Percentiles rank a stretch among this genome's conserved stretches.
Evolutionary conservation across 192 early-diverging fungal species (phyloP).

Genomic region (Coemansia sp.): DNA sequence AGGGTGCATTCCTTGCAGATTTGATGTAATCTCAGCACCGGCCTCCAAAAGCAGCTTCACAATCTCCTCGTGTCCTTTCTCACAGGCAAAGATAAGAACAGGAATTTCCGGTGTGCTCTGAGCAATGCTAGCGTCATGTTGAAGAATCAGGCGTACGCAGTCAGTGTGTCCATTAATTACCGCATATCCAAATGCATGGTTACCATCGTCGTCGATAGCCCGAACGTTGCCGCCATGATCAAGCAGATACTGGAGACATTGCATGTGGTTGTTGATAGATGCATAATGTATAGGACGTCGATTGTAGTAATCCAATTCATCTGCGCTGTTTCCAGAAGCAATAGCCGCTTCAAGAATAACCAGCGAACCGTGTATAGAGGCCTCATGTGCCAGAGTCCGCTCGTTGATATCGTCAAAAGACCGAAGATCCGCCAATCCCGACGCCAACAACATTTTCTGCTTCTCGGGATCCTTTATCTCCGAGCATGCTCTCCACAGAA

Average conservation of each 20-base stretch:
- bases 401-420: slow-evolving; percentile 92
- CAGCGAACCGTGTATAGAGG: slow-evolving; percentile 77
- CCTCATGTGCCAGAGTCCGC: slow-evolving; percentile 85
- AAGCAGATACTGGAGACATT: slow-evolving; percentile 64
- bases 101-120: slow-evolving; percentile 55
- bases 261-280: slow-evolving; percentile 81
- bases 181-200: slow-evolving; percentile 82
- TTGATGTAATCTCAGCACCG: slow-evolving; percentile 71
- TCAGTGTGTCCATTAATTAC: slow-evolving; percentile 78
- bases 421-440: slow-evolving; percentile 70
- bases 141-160: slow-evolving; percentile 74
- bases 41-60: slow-evolving; percentile 73
- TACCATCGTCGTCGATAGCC: slow-evolving; percentile 85
- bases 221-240: slow-evolving; percentile 54
- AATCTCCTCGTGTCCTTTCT: slow-evolving; percentile 87
- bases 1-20: slow-evolving; percentile 81
- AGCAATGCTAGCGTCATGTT: slow-evolving; percentile 61
- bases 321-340: slow-evolving; percentile 37
- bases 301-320: slow-evolving; percentile 84
- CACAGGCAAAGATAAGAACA: slow-evolving; percentile 84
- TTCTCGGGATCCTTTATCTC: slow-evolving; percentile 39
- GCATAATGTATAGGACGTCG: slow-evolving; percentile 91
- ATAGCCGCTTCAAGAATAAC: slow-evolving; percentile 63
- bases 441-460: slow-evolving; percentile 62
- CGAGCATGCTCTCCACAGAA: slow-evolving; percentile 51